Conservation (phyloP, 148 eudicot genomes). For the Persicaria maculosa region DNA sequence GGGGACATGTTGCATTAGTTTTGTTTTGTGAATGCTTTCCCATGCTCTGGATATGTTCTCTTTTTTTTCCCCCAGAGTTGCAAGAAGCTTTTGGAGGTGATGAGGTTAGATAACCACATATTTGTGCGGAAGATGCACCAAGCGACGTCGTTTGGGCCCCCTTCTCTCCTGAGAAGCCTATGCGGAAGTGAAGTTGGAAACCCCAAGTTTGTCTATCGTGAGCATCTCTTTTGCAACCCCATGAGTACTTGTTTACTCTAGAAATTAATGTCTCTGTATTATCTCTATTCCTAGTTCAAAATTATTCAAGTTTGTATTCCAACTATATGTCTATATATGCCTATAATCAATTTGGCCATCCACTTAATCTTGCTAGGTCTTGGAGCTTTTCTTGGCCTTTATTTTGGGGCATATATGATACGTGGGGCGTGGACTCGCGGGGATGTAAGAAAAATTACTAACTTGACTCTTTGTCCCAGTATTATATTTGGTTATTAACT, state of each 20-base stretch:
- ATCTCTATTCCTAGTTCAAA: too few relatives aligned
- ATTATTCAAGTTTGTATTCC: too few relatives aligned
- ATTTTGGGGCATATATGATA: too few relatives aligned
- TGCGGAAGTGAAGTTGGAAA: slow-evolving; percentile 30
- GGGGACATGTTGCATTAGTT: background rate
- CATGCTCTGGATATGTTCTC: background rate
- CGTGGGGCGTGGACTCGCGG: too few relatives aligned
- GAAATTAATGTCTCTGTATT: background rate
- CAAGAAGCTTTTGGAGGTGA: slow-evolving; percentile 54
- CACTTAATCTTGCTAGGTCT: too few relatives aligned
- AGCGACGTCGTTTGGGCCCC: slow-evolving; percentile 39
- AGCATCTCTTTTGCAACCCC: slow-evolving; percentile 83
- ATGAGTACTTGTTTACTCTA: slow-evolving; percentile 44
- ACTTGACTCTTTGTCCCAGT: too few relatives aligned
- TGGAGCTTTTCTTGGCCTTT: too few relatives aligned
- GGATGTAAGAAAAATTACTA: too few relatives aligned
- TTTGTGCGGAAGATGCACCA: slow-evolving; percentile 65
- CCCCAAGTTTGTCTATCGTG: slow-evolving; percentile 39
- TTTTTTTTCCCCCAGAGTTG: slow-evolving; percentile 51
- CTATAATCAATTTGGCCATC: too few relatives aligned
- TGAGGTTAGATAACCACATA: slow-evolving; percentile 71
- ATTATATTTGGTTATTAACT: too few relatives aligned
- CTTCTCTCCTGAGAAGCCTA: slow-evolving; percentile 46
- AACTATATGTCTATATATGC: too few relatives aligned
- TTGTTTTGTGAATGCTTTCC: background rate